phyloP scores from a whole-genome alignment of 441 rosid species.

The Omphalea diandra region DNA sequence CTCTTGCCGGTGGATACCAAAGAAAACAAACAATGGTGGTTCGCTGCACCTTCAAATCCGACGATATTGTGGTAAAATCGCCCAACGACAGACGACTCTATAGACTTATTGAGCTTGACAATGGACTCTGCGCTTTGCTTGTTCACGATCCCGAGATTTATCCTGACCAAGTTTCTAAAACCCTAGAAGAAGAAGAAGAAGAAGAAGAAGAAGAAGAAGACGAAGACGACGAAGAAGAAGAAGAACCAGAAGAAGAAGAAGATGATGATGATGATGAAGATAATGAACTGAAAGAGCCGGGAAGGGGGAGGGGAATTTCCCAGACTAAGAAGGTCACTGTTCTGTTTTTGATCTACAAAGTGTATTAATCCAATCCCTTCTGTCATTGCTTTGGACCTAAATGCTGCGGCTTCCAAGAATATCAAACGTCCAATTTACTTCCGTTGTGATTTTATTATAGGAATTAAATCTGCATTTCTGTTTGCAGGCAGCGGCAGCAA shows the following conservation, averaged over 20 bases:
- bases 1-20: too few relatives aligned
- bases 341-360: neutral
- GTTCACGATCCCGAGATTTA: constrained; percentile 95
- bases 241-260: constrained; percentile 29
- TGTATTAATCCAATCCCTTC: neutral
- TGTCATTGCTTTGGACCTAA: neutral
- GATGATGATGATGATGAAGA: constrained; percentile 28
- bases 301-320: constrained; percentile 30
- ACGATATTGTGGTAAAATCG: constrained; percentile 69
- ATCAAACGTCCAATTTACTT: neutral
- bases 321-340: constrained; percentile 82
- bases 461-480: constrained; percentile 2
- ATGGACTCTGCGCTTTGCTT: constrained; percentile 79
- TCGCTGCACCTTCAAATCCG: constrained; percentile 46
- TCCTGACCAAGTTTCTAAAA: constrained; percentile 34
- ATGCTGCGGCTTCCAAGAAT: neutral
- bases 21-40: constrained; percentile 33
- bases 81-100: constrained; percentile 78
- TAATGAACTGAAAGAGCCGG: constrained; percentile 13
- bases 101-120: constrained; percentile 64
- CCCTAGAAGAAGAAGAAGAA: constrained; percentile 36
- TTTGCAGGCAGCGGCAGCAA: constrained; percentile 94
- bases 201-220: constrained; percentile 21
- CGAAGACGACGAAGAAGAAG: constrained; percentile 24
- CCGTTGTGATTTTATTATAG: neutral